Percentiles rank a stretch among this genome's conserved stretches.
Evolutionary conservation across 257 asterid species (phyloP).

Genomic region (Handroanthus guayacan): DNA sequence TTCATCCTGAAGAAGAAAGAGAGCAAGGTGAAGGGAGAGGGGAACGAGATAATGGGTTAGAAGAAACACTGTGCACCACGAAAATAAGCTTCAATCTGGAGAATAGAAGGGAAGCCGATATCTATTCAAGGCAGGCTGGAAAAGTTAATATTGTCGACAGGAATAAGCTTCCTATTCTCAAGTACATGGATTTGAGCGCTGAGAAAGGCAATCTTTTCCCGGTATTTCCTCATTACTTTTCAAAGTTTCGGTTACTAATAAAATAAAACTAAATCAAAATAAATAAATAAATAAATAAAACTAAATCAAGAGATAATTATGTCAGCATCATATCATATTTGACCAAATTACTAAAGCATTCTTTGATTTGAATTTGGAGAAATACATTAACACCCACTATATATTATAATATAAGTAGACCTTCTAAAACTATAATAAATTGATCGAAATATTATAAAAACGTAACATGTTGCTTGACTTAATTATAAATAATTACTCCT

Average conservation of each 20-base stretch:
- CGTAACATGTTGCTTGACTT: no score
- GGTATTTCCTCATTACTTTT: constrained; percentile 38
- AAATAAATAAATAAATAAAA: no score
- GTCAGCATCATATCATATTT: no score
- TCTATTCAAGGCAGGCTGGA: constrained; percentile 74
- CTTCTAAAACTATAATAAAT: no score
- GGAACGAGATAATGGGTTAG: constrained; percentile 48
- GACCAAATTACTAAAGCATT: no score
- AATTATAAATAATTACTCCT: no score
- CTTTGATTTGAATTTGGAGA: no score
- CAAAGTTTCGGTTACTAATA: not conserved
- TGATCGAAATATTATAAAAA: no score
- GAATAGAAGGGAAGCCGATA: constrained; percentile 52
- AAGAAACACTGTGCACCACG: constrained; percentile 61
- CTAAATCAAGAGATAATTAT: no score
- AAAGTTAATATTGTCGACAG: constrained; percentile 54
- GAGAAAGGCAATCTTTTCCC: constrained; percentile 64
- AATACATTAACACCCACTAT: no score
- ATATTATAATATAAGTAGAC: no score
- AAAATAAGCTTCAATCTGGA: constrained; percentile 54
- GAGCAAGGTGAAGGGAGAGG: not conserved
- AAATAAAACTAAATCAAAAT: no score
- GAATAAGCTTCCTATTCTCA: constrained; percentile 67
- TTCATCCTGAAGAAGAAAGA: constrained; percentile 54
- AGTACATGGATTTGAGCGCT: constrained; percentile 71